Conservation (phyloP, 1,139 yeast genomes). For the Debaryomyces fabryi region DNA sequence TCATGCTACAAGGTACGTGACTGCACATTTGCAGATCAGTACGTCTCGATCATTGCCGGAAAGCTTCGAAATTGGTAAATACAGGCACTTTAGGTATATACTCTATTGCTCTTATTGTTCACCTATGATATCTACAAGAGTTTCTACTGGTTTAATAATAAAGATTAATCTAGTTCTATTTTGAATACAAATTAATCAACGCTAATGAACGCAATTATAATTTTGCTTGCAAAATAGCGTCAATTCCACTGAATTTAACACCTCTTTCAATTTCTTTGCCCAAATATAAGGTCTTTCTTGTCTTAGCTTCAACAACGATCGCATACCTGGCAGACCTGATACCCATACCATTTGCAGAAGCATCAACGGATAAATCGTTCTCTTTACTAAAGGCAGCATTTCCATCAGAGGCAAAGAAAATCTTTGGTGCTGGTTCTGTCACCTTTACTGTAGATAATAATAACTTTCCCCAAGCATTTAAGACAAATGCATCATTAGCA, state of each 20-base stretch:
- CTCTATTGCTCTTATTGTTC: too few relatives aligned
- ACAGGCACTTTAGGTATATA: too few relatives aligned
- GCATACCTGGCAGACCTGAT: slow-evolving; percentile 77
- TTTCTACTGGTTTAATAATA: too few relatives aligned
- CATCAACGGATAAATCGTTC: slow-evolving; percentile 45
- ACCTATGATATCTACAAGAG: too few relatives aligned
- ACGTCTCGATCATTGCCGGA: too few relatives aligned
- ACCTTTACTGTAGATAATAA: slow-evolving; percentile 36
- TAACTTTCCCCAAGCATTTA: slow-evolving; percentile 75
- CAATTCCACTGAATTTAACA: slow-evolving; percentile 30
- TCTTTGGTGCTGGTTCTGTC: slow-evolving; percentile 38
- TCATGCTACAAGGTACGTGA: background rate
- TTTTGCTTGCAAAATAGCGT: slow-evolving; percentile 20
- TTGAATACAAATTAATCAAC: background rate
- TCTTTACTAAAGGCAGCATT: slow-evolving; percentile 61
- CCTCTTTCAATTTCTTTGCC: slow-evolving; percentile 33
- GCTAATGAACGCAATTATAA: slow-evolving; percentile 8
- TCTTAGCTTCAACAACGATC: slow-evolving; percentile 52
- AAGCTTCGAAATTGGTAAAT: too few relatives aligned
- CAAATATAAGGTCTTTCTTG: slow-evolving; percentile 18
- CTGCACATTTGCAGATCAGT: background rate
- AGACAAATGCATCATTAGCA: slow-evolving; percentile 78
- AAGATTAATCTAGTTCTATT: background rate
- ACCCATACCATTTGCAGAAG: slow-evolving; percentile 57
- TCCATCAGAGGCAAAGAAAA: slow-evolving; percentile 77